Evolutionary conservation across 164 flowering plant species (phyloP), one percentile per base, ranked within the genome.

Genomic region (Chimonanthus salicifolius): DNA sequence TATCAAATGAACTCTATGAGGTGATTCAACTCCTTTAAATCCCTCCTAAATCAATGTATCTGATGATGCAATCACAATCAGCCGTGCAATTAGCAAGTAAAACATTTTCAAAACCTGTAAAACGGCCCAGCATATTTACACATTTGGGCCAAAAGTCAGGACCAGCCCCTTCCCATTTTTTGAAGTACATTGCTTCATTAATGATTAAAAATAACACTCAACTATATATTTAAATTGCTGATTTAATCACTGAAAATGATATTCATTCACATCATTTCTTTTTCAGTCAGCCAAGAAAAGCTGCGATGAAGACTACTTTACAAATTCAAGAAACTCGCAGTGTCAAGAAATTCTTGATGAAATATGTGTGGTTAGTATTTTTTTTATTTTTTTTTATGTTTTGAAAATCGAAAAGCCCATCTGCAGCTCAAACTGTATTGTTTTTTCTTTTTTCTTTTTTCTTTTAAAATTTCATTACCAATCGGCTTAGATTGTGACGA

Each of bases 1-100:
- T 78, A 67, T 78, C 80, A 10, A 72, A 78, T 49, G 80, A 78
- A 68, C 77, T 78, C 21, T 74, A 62, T 62, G 66, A 74, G 80
- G 80, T 78, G 69, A 64, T 43, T 48, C 44, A 18, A 7, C 45
- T 43, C 9, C 62, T 20, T 47, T 44, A 7, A 20, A 18, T 4
- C 0, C 7, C 20, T 16, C 4, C 9, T 20, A 33, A 33, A 18
- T 18, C 20, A 10, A n/a, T 33, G 5, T 33, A 9, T 63, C 6
- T 33, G 44, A 4, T 8, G 64, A 16, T 20, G 3, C 1, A 20
- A 4, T 33, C 15, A 33, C 4, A 18, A 54, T 54, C 60, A 4
- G 16, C 60, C 60, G 5, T 15, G 16, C 60, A 4, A 13, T 54
- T 54, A 11, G 60, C 15, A 54, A 4, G 60, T 13, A 54, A n/a